Evolutionary conservation across 805 yeast species (phyloP), one percentile per base, ranked within the genome.

Genomic region (Ogataea nitratoaversa): DNA sequence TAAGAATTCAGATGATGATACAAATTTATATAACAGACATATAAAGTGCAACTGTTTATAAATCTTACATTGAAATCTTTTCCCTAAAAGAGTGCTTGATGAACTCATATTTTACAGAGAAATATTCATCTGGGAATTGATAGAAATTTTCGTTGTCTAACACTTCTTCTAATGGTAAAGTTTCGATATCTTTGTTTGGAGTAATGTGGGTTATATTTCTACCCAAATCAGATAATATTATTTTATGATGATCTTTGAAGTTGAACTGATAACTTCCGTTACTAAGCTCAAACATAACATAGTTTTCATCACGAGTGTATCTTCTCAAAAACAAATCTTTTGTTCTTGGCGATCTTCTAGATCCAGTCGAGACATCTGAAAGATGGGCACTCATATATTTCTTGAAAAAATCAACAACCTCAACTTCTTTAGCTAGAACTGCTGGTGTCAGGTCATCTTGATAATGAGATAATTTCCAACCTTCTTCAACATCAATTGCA

Each of bases 181-280:
- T 82, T 57, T 78, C 79, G 40, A 84, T 80, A 41, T 77, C 76
- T 56, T 87, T 78, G 42, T 76, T 72, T 29, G 93, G 90, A 3
- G 90, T 85, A 38, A 91, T 81, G 53, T 88, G 88, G 20, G 95
- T 85, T 16, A 91, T 73, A 33, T 78, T 78, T 44, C 75, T 71
- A 18, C 96, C 97, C 40, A 76, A 70, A 50, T 82, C 82, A 32
- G 90, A 83, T 30, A 91, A 61, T 43, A 95, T 81, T 40, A 90
- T 66, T 65, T 93, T 93, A 64, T 84, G 90, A 58, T 93, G 99
- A 65, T 93, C 98, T 60, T 84, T 84, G 66, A 93, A 93, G 65
- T 93, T 93, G 68, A 90, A 90, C 63, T 93, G 99, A 63, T 85
- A 79, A 31, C 88, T 82, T 17, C 96, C 96, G 57, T 89, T 87